Conservation (phyloP, 768 basidiomycete genomes). For the Termitomyces sp. region DNA sequence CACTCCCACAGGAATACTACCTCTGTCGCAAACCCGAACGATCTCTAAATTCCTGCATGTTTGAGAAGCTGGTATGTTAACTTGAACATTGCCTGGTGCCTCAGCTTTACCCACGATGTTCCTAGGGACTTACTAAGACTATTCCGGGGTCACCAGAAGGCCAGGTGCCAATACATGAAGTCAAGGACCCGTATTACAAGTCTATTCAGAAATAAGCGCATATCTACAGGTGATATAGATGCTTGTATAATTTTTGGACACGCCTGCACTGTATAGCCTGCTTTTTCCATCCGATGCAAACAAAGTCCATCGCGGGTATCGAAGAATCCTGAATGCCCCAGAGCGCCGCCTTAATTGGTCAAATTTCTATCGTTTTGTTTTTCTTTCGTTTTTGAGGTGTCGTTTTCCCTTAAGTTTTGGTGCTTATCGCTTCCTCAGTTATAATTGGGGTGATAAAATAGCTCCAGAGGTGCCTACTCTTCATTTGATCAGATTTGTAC, state of each 20-base stretch:
- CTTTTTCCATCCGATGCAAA: not conserved
- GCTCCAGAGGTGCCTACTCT: not conserved
- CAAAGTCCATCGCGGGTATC: not conserved
- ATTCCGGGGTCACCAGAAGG: slow-evolving; percentile 87
- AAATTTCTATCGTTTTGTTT: not conserved
- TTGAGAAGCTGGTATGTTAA: slow-evolving; percentile 77
- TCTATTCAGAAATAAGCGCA: slow-evolving; percentile 69
- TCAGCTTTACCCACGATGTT: not conserved
- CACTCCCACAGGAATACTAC: slow-evolving; percentile 68
- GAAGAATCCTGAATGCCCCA: not conserved
- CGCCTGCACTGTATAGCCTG: not conserved
- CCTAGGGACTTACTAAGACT: slow-evolving; percentile 82
- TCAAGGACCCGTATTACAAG: slow-evolving; percentile 78
- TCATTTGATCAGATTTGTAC: not conserved
- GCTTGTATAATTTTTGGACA: slow-evolving; percentile 9
- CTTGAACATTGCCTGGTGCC: not conserved
- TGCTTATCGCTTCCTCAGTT: not conserved
- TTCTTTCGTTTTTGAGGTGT: not conserved
- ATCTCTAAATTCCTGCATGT: slow-evolving; percentile 88
- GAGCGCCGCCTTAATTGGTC: not conserved
- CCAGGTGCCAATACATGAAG: slow-evolving; percentile 82
- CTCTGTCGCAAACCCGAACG: slow-evolving; percentile 87
- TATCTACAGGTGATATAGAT: slow-evolving; percentile 9
- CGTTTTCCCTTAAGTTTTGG: not conserved
- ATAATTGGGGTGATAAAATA: not conserved